Conservation (phyloP, 2,329 filamentous ascomycete species). For the Cercospora canescens region DNA sequence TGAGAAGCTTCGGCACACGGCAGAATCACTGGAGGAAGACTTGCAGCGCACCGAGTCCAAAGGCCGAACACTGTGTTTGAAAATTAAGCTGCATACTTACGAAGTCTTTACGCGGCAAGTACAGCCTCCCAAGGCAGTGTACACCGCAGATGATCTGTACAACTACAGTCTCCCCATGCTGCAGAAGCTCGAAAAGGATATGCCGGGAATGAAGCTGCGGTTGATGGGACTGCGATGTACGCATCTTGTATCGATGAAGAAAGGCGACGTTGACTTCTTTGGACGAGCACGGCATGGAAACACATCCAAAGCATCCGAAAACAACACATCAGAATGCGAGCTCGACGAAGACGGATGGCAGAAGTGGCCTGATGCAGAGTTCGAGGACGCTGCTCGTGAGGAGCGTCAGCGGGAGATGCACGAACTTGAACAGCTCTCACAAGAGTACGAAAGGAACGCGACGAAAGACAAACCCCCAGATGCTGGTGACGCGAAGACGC, state of each 20-base stretch:
- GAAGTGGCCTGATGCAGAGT: conserved; percentile 66
- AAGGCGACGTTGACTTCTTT: conserved; percentile 77
- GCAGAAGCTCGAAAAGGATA: conserved; percentile 78
- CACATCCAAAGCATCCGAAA: conserved; percentile 30
- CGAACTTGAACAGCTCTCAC: conserved; percentile 62
- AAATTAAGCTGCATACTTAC: conserved; percentile 92
- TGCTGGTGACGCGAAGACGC: conserved; percentile 4
- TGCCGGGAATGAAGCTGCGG: conserved; percentile 74
- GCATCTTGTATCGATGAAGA: conserved; percentile 82
- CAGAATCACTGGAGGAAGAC: conserved; percentile 85
- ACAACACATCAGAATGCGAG: conserved; percentile 37
- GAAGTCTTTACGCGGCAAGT: conserved; percentile 85
- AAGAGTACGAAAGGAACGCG: conserved; percentile 49
- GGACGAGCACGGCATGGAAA: conserved; percentile 46
- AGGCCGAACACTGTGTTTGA: conserved; percentile 86
- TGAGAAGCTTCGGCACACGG: conserved; percentile 76
- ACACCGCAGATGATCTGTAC: conserved; percentile 78
- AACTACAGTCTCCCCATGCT: conserved; percentile 80
- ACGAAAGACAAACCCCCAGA: conserved; percentile 25
- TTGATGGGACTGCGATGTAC: conserved; percentile 89
- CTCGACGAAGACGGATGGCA: conserved; percentile 62
- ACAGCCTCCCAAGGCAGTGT: conserved; percentile 70
- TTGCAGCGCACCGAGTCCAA: conserved; percentile 77
- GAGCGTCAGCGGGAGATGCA: conserved; percentile 62
- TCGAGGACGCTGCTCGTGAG: conserved; percentile 61